Conservation (phyloP, 495 filamentous ascomycete genomes). For the Platismatia glauca region DNA sequence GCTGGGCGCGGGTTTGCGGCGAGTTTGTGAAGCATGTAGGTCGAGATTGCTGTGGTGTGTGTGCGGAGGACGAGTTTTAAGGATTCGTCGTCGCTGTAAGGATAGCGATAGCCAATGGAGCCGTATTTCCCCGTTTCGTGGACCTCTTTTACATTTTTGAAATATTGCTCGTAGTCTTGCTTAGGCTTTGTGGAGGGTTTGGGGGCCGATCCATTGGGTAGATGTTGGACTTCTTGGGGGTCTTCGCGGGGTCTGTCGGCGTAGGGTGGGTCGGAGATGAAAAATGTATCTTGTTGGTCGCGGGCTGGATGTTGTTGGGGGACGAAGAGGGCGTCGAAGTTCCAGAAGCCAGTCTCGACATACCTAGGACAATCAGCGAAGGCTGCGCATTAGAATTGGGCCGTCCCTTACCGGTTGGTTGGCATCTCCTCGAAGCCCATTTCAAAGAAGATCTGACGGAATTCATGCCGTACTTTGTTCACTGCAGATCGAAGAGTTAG, state of each 20-base stretch:
- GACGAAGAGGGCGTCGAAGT: slow-evolving; percentile 94
- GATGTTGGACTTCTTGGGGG: slow-evolving; percentile 33
- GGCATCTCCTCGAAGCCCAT: slow-evolving; percentile 83
- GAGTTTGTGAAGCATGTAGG: slow-evolving; percentile 81
- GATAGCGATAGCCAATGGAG: slow-evolving; percentile 90
- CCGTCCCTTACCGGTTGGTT: slow-evolving; percentile 45
- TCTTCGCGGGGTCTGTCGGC: slow-evolving; percentile 75
- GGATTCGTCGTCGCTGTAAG: slow-evolving; percentile 83
- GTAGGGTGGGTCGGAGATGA: slow-evolving; percentile 75
- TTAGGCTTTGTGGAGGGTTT: slow-evolving; percentile 29
- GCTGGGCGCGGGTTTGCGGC: slow-evolving; percentile 72
- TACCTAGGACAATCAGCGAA: slow-evolving; percentile 48
- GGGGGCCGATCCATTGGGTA: slow-evolving; percentile 21
- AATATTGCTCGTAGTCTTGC: slow-evolving; percentile 75
- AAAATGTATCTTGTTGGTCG: slow-evolving; percentile 96
- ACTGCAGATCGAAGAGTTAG: slow-evolving; percentile 32
- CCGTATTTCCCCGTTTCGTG: slow-evolving; percentile 84
- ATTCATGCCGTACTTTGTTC: slow-evolving; percentile 88
- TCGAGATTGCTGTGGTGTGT: slow-evolving; percentile 86
- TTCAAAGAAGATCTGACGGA: slow-evolving; percentile 96
- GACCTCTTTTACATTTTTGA: slow-evolving; percentile 72
- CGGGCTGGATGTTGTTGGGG: slow-evolving; percentile 96
- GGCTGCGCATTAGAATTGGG: neutral
- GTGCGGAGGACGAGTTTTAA: slow-evolving; percentile 85
- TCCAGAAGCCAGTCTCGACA: slow-evolving; percentile 97